phyloP scores from a whole-genome alignment of 2,329 filamentous ascomycete genomes.

The Cladosporium austrohemisphaericum region DNA sequence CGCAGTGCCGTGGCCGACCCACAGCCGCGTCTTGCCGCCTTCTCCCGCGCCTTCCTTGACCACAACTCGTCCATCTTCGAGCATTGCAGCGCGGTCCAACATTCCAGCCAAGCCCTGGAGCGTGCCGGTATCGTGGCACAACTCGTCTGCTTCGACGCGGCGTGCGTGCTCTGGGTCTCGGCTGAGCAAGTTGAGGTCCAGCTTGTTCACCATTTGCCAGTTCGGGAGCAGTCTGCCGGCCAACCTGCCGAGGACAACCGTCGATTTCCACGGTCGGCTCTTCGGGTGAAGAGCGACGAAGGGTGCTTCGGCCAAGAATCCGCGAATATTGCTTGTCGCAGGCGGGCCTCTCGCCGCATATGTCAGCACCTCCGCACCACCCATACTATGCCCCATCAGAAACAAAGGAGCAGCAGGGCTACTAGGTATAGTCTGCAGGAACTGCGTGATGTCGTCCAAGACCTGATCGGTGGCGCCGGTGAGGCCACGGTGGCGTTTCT shows the following conservation, averaged over 20 bases:
- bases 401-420: conserved; percentile 59
- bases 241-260: conserved; percentile 63
- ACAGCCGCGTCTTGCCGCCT: conserved; percentile 60
- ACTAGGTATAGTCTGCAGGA: conserved; percentile 59
- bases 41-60: conserved; percentile 42
- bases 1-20: conserved; percentile 71
- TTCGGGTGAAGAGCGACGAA: conserved; percentile 69
- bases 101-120: conserved; percentile 74
- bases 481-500: conserved; percentile 61
- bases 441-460: conserved; percentile 72
- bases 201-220: conserved; percentile 61
- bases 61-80: conserved; percentile 55
- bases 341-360: conserved; percentile 47
- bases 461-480: conserved; percentile 72
- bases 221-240: conserved; percentile 65
- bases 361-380: conserved; percentile 71
- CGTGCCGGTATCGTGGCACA: conserved; percentile 81
- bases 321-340: conserved; percentile 60
- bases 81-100: conserved; percentile 65
- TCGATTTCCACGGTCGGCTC: conserved; percentile 60
- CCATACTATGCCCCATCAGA: conserved; percentile 88
- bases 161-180: conserved; percentile 63
- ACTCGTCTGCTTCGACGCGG: conserved; percentile 60
- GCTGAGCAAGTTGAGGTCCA: conserved; percentile 62
- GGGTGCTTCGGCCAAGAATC: conserved; percentile 73